Evolutionary conservation across 2,329 filamentous ascomycete genomes (phyloP), one percentile per base, ranked within the genome.

Genomic region (Trichoderma sp.): DNA sequence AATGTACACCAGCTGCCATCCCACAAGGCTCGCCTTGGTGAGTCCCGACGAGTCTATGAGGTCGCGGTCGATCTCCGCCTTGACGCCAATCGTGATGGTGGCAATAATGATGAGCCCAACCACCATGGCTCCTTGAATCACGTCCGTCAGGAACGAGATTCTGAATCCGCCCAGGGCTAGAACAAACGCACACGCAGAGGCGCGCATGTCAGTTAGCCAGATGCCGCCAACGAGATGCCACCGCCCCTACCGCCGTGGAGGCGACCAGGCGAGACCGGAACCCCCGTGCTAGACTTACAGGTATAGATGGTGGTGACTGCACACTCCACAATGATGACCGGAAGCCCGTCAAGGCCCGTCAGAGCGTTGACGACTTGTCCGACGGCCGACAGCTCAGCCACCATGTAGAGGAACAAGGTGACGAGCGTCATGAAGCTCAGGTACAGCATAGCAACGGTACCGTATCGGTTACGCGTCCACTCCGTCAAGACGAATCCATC

Each of bases 1-100:
- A 69, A 95, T 94, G 78, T 94, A 95, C 43, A 95, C 80, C 15
- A 95, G 84, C 76, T 95, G 91, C 90, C 92, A 95, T 63, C 92
- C 92, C 1, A 95, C 82, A 2, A 92, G 82, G 64, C 79, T 90
- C 5, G 88, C 71, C 51, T 92, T 81, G n/a, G 89, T 84, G 28
- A 92, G 83, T 9, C 87, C 87, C 0, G 90, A 93, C 5, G 85
- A 78, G 1, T 85, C 85, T 70, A 95, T 87, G 14, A 92, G 81
- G 44, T 83, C 83, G 34, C 81, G 85, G 72, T 93, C 85, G 68
- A 95, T 90, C 34, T 91, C 79, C 5, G 89, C 90, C 76, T 91
- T 86, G 45, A 86, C 88, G 44, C 90, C 91, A 58, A 95, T 86
- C n/a, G 90, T 86, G 72, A 94, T 89, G 64, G 90, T 85, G 52